Base-by-base conservation (phyloP, 441 rosid genomes). In the Manihot esculenta region DNA sequence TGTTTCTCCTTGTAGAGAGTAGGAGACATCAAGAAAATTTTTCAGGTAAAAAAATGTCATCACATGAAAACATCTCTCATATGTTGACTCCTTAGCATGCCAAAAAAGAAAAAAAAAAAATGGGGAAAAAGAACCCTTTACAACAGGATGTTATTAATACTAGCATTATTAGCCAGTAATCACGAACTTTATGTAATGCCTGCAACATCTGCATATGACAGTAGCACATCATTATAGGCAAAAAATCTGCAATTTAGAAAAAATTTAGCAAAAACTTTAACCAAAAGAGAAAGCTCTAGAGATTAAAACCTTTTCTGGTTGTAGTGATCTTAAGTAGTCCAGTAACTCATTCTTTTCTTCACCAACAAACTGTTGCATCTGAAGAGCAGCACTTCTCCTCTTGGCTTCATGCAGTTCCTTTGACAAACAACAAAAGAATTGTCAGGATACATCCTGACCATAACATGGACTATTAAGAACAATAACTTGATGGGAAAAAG, bases 291-390 rank as follows among this genome's bases (percentile, higher is more conserved):
- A 10, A 15, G 20, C 14, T 47, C 62, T 14, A 66, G 42, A 20
- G 53, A 57, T 47, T 38, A 45, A 59, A 70, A 93, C 98, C 97
- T 94, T 94, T 80, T 94, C 98, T 33, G 98, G 98, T 79, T 88
- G 88, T 68, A 94, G 74, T 6, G 97, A 94, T 81, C 98, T 84
- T 79, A 94, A 82, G 79, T 91, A 94, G 83, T 94, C 98, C 76
- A 94, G 79, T 72, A 91, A 78, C 84, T 94, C 98, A 76, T 94
- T 94, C 88, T 87, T 89, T 83, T 94, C 98, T 85, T 94, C 98
- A 0, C 98, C 98, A 62, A 94, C 98, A 82, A 94, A 91, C 74
- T 90, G 97, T 77, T 91, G 98, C 98, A 94, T 91, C 75, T 91
- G 97, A 78, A 94, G 91, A 66, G 98, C 97, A 69, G 90, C 93